Evolutionary conservation across 2,329 filamentous ascomycete species (phyloP), one percentile per base, ranked within the genome.

Genomic region (Xylariaceae sp.): DNA sequence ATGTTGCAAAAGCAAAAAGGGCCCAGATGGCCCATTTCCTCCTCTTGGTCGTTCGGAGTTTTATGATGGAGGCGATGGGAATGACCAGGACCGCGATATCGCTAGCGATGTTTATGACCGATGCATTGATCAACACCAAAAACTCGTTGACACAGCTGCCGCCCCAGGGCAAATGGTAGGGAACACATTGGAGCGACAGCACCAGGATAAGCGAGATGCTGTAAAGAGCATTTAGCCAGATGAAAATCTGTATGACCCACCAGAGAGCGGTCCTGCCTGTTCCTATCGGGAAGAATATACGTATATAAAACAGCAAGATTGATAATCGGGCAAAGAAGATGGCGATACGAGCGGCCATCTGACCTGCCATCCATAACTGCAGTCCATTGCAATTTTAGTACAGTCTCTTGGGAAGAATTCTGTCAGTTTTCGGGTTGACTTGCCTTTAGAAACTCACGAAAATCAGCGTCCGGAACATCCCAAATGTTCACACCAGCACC

Each of bases 21-120:
- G 64, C 60, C 60, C 67, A 68, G 2, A 74, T 67, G 7, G 68
- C 69, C 56, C 65, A 65, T 54, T 72, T 73, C 45, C 67, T 67
- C 34, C 57, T 64, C n/a, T 56, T 50, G 10, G 63, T 66, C 56
- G 69, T 68, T 11, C 71, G 65, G 7, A 74, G 62, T 30, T 68
- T 66, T 53, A 66, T 63, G n/a, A 74, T 63, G 4, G 69, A 69
- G 8, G 67, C 65, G 15, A 70, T 65, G 1, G 71, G 72, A 9
- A 74, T 66, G 1, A 70, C 51, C 1, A 69, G 61, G 42, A 70
- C 64, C 3, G 67, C 62, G 23, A 70, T 51, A 45, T 70, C 68
- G 61, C 61, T 68, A 52, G 69, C 60, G 18, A 71, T 66, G 52
- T 71, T 69, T 58, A 69, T 70, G 13, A 64, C 62, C 4, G 66